Evolutionary conservation across 1,139 yeast species (phyloP).

Genomic region (Hyphopichia pseudoburtonii): DNA sequence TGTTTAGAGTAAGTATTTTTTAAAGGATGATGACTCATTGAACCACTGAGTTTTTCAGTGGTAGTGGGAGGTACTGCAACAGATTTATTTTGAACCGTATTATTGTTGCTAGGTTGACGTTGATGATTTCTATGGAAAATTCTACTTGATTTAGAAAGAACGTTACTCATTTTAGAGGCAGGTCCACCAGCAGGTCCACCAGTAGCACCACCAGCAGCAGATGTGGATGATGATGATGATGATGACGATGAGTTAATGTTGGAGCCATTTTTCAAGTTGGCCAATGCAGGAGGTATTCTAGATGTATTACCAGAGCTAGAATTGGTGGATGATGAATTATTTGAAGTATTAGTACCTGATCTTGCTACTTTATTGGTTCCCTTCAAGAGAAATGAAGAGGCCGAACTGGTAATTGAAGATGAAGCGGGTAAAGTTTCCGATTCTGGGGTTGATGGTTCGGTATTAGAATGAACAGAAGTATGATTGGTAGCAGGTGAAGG

Average conservation of each 20-base stretch:
- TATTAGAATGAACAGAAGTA: not conserved
- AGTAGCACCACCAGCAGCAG: constrained; percentile 6
- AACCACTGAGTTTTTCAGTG: too few relatives aligned
- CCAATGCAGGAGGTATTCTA: not conserved
- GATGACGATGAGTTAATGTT: not conserved
- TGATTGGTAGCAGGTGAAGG: not conserved
- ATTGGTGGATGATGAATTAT: not conserved
- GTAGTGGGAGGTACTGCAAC: constrained; percentile 9
- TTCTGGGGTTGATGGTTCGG: not conserved
- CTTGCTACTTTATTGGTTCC: constrained; percentile 2
- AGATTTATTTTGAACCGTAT: constrained; percentile 6
- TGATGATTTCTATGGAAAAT: constrained; percentile 30
- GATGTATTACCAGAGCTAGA: not conserved
- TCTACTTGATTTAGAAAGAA: constrained; percentile 32
- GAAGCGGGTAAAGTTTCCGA: not conserved
- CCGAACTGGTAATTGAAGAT: not conserved
- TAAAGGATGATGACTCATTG: constrained; percentile 13
- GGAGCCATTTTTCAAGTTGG: constrained; percentile 1
- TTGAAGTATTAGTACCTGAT: constrained; percentile 2
- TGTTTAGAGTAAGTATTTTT: constrained; percentile 35
- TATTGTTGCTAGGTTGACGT: constrained; percentile 11
- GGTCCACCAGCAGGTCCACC: constrained; percentile 6
- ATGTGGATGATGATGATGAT: constrained; percentile 5
- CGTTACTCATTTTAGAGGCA: constrained; percentile 25
- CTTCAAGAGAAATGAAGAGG: constrained; percentile 1